Evolutionary conservation across 805 yeast genomes (phyloP).

Genomic region (Barnettozyma californica): DNA sequence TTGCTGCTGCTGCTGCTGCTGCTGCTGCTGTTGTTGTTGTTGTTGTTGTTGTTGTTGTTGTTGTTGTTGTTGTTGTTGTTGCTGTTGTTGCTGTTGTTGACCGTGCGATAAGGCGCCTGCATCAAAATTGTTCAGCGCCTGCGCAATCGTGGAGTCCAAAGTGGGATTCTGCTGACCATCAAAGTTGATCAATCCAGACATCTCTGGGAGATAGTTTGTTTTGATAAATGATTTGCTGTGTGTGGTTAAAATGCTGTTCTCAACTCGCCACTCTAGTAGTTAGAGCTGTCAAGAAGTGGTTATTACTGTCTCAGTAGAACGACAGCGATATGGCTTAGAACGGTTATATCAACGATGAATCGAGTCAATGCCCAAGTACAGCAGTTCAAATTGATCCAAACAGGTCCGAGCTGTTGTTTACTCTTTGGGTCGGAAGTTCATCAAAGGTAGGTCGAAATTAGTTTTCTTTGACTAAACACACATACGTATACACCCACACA

Average conservation of each 20-base stretch:
- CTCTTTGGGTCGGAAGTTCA: neutral
- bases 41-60: slow-evolving; percentile 7
- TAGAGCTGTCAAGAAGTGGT: neutral
- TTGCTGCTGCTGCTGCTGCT: slow-evolving; percentile 12
- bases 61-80: slow-evolving; percentile 11
- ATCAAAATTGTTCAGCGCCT: slow-evolving; percentile 14
- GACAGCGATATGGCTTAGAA: neutral
- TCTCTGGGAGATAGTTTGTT: neutral
- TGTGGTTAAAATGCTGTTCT: no score
- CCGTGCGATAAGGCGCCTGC: slow-evolving; percentile 7
- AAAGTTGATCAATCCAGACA: slow-evolving; percentile 12
- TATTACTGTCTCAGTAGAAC: neutral
- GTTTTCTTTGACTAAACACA: neutral
- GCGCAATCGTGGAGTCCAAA: slow-evolving; percentile 14
- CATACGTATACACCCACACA: no score
- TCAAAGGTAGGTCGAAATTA: neutral
- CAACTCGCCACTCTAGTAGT: neutral
- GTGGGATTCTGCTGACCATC: slow-evolving; percentile 11
- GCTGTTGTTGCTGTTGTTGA: slow-evolving; percentile 10
- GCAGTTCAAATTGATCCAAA: neutral
- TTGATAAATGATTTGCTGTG: neutral
- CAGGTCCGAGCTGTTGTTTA: neutral
- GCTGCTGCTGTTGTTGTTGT: slow-evolving; percentile 12
- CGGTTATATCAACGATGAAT: neutral
- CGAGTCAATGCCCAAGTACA: no score